Evolutionary conservation across 805 yeast genomes (phyloP).

Genomic region (Pichia scutulata): DNA sequence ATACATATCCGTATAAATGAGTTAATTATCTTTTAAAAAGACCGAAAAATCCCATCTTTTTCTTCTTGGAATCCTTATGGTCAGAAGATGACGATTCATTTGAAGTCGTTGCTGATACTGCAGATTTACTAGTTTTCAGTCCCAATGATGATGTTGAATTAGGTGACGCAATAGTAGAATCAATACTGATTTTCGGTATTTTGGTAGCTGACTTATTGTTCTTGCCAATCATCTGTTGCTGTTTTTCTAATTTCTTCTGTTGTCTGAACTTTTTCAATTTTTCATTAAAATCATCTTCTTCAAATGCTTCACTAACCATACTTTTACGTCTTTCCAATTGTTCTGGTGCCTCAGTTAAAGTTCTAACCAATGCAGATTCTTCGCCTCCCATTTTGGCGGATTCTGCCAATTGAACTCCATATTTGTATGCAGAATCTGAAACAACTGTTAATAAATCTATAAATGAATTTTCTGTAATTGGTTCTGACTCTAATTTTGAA

Average conservation of each 20-base stretch:
- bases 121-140: neutral
- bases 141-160: neutral
- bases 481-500: constrained; percentile 15
- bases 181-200: constrained; percentile 15
- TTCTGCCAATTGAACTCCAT: constrained; percentile 30
- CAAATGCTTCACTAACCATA: constrained; percentile 21
- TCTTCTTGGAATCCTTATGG: constrained; percentile 6
- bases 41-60: constrained; percentile 9
- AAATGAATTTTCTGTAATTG: constrained; percentile 23
- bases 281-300: constrained; percentile 9
- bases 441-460: constrained; percentile 24
- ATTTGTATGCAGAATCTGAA: constrained; percentile 27
- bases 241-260: constrained; percentile 4
- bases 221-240: neutral
- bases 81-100: neutral
- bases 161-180: neutral
- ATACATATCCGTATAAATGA: constrained; percentile 13
- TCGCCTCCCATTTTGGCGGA: constrained; percentile 31
- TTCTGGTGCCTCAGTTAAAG: constrained; percentile 36
- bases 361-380: constrained; percentile 34
- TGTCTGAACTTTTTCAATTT: constrained; percentile 8
- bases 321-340: constrained; percentile 21
- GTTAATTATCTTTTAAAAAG: neutral
- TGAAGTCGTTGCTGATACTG: neutral
- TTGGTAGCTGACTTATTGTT: neutral